Base-by-base conservation (phyloP, 805 yeast genomes). In the Alloascoidea africana region DNA sequence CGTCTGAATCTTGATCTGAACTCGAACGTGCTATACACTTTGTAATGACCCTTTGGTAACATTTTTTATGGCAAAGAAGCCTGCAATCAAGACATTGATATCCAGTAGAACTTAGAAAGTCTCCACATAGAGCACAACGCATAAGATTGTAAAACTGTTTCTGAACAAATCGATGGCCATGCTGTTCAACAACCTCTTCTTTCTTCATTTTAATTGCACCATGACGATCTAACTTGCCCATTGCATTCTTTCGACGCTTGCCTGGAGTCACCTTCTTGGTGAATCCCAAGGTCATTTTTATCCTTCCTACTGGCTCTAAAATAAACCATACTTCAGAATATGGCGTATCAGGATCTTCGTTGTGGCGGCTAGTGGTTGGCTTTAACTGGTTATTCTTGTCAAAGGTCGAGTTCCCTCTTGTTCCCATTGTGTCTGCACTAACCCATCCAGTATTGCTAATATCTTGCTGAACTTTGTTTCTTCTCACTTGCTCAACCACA, bases 101-200 rank as follows among this genome's bases (percentile, higher is more conserved):
- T 4, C 79, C 79, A 6, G 74, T 65, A 46, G 70, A 71, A 37
- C 76, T 60, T 41, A 82, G 61, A 50, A 82, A 81, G 37, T 82
- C 91, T 4, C 85, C 86, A 67, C 94, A 82, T 41, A 80, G 68
- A 1, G 91, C 91, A 62, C 94, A 82, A 48, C 83, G 70, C 91
- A 82, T 82, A 47, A 82, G 76, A 46, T 76, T 77, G 62, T 81
- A 81, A 51, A 82, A 80, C 50, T 80, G 87, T 47, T 79, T 82
- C 54, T 81, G 89, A 32, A 80, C 85, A 56, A 82, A 82, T 51
- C 79, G 86, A 55, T 82, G 94, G 6, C 94, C 94, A 51, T 79
- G 86, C 46, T 82, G 87, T 54, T 82, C 91, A 48, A 68, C 73
- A 1, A 81, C 76, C 46, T 81, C 89, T 40, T 65, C 70, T 14